Percentiles rank a stretch among this genome's conserved stretches.
Conservation (phyloP, 2,329 filamentous ascomycete genomes). For the Eurotiales sp. region DNA sequence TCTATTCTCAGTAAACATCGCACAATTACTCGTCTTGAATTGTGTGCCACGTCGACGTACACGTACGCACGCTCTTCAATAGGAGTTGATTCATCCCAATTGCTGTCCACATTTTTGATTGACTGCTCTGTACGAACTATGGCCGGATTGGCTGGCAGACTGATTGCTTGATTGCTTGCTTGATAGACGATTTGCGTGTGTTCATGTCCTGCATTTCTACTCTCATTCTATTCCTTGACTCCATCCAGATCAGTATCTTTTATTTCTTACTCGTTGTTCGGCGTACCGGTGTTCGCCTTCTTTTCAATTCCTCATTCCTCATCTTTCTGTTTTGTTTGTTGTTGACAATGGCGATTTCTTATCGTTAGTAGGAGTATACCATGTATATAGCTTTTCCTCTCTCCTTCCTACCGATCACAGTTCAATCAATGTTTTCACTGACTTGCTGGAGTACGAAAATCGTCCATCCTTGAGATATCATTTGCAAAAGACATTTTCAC, state of each 20-base stretch:
- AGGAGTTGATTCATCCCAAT: neutral
- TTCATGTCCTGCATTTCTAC: neutral
- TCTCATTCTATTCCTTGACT: neutral
- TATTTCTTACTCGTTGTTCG: neutral
- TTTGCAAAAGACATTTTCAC: too few species aligned
- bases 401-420: too few species aligned
- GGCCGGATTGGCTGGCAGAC: neutral
- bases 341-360: neutral
- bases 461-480: too few species aligned
- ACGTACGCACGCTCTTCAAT: neutral
- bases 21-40: too few species aligned
- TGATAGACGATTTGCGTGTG: neutral
- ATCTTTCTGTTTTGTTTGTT: neutral
- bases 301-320: too few species aligned
- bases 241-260: neutral
- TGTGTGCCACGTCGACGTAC: neutral
- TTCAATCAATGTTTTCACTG: too few species aligned
- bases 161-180: neutral
- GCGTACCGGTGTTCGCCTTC: conserved; percentile 8
- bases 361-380: conserved; percentile 1
- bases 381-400: conserved; percentile 10
- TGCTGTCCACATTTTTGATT: neutral
- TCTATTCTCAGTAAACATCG: neutral
- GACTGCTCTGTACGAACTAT: neutral
- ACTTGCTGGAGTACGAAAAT: too few species aligned